Conservation (phyloP, 1,284 basidiomycete species). For the Cystobasidium slooffiae region DNA sequence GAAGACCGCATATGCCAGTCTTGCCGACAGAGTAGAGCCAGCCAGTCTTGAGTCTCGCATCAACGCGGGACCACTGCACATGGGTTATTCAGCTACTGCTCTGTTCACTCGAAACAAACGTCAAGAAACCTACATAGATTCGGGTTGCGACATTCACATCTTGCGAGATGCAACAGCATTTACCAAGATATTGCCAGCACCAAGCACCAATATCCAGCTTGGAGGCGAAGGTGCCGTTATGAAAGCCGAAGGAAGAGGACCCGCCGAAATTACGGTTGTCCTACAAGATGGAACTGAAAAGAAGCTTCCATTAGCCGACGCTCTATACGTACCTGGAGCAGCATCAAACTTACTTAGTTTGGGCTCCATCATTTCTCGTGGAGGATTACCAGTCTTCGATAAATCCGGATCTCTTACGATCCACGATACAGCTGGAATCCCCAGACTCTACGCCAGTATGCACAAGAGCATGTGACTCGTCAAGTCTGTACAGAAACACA, state of each 20-base stretch:
- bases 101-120: not conserved
- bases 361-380: not conserved
- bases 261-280: not conserved
- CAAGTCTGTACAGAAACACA: not conserved
- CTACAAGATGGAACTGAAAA: not conserved
- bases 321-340: constrained; percentile 8
- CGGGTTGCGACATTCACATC: constrained; percentile 18
- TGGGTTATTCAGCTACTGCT: not conserved
- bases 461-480: not conserved
- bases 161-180: constrained; percentile 1
- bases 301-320: not conserved
- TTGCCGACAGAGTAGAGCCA: not conserved
- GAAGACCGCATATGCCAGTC: not conserved
- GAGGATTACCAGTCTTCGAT: not conserved
- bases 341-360: constrained; percentile 11
- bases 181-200: not conserved
- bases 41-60: not conserved
- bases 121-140: constrained; percentile 12
- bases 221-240: not conserved
- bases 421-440: not conserved
- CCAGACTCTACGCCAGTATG: not conserved
- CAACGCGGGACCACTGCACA: not conserved
- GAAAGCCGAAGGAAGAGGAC: not conserved
- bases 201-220: not conserved
- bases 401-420: not conserved